phyloP scores from a whole-genome alignment of 345 rosid species.

The Microcos paniculata region DNA sequence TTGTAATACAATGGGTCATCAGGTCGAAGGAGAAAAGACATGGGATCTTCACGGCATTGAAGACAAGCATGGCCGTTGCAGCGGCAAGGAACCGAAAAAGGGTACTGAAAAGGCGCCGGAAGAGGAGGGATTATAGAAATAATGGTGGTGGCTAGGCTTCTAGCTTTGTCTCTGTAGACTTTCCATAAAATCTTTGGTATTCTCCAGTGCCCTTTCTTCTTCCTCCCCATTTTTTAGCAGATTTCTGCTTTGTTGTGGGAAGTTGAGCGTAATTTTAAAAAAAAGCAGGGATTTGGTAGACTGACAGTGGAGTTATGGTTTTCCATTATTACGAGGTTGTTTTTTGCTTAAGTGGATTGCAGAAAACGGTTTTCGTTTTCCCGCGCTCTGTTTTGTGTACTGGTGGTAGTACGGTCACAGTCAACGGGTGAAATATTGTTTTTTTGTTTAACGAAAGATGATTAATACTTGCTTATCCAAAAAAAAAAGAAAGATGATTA shows the following conservation, averaged over 20 bases:
- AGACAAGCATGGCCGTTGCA: conserved; percentile 37
- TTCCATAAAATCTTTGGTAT: conserved; percentile 65
- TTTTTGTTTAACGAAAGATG: no score
- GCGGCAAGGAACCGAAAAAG: conserved; percentile 21
- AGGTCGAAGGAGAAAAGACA: conserved; percentile 43
- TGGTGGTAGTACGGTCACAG: no score
- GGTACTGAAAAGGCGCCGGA: background rate
- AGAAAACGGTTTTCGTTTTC: background rate
- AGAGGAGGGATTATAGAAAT: conserved; percentile 31
- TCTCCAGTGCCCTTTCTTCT: conserved; percentile 13
- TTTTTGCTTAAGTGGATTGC: background rate
- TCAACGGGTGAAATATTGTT: no score
- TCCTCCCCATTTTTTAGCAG: conserved; percentile 42
- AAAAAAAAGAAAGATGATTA: no score
- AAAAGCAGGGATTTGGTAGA: background rate
- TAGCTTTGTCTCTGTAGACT: conserved; percentile 42
- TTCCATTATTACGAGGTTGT: background rate
- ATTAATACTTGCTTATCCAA: no score
- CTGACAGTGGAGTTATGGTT: background rate
- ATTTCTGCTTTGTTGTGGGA: no score
- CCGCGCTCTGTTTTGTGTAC: background rate
- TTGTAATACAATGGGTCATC: conserved; percentile 60
- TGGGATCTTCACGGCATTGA: conserved; percentile 27
- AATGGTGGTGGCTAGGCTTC: conserved; percentile 41
- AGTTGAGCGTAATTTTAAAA: background rate